Evolutionary conservation across 2,329 filamentous ascomycete genomes (phyloP), one percentile per base, ranked within the genome.

Genomic region (Neofusicoccum laricinum): DNA sequence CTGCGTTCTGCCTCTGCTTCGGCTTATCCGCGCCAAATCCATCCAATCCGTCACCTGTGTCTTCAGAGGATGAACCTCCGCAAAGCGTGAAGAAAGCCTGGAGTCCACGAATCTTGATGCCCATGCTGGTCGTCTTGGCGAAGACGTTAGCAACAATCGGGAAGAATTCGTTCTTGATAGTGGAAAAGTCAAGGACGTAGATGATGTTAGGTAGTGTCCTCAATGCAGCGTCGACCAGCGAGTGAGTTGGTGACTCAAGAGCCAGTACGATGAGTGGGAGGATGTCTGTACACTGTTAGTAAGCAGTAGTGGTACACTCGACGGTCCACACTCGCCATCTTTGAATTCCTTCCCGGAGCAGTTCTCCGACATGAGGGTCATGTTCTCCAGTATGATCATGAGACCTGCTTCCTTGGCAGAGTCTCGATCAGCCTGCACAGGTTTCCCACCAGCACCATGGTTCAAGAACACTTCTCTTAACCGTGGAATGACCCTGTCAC

Each of bases 111-210:
- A 98, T 90, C 77, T 99, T 99, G 80, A 99, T 98, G 5, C 90
- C 91, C 64, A 99, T 85, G 74, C 93, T 97, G 73, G 87, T 96
- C 0, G 95, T 99, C 73, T 91, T 94, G 70, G 90, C 93, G 73
- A 99, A 99, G 0, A 97, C 95, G 8, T 85, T 81, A 1, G 94
- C 92, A 67, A 99, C 91, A 1, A 96, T 88, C 0, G 95, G 95
- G 75, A 99, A 99, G 0, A 99, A 84, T 67, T 98, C 94, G 70
- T 96, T 95, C 77, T 98, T 99, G 71, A 97, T 93, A 0, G 94
- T 98, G 69, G 90, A 96, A 70, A 97, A 98, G 77, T 99, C 95
- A 7, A 99, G 86, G 2, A 95, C 87, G 0, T 93, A 92, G 4
- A 98, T 80, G n/a, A 97, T 86, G 1, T 87, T 83, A 1, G 92